Conservation (phyloP, 371 early-diverging fungal genomes). For the Funneliformis caledonium region DNA sequence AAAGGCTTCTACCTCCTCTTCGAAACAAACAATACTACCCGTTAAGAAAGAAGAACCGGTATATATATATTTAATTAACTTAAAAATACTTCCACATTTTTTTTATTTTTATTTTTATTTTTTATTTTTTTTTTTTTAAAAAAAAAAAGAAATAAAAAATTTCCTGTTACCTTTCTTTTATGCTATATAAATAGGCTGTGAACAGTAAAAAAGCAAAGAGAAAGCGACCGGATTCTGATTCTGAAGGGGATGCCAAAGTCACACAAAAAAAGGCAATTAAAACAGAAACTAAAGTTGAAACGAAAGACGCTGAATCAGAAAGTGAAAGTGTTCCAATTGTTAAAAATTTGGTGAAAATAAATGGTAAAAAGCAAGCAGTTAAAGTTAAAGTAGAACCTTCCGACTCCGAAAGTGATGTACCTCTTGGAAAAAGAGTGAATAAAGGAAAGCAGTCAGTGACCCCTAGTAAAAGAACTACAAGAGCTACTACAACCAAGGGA, state of each 20-base stretch:
- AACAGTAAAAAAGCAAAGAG: neutral
- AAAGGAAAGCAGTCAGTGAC: neutral
- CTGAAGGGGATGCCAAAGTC: neutral
- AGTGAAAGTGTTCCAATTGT: neutral
- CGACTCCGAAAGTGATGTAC: neutral
- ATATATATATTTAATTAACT: neutral
- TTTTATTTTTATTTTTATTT: too few relatives aligned
- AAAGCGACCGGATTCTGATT: neutral
- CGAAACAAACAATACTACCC: neutral
- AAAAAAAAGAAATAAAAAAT: neutral
- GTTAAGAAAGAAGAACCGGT: neutral
- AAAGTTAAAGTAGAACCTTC: neutral
- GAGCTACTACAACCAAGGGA: neutral
- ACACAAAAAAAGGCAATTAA: neutral
- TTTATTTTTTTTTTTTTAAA: neutral
- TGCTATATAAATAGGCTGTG: neutral
- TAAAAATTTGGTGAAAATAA: neutral
- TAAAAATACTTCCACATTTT: too few relatives aligned
- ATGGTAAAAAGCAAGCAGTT: neutral
- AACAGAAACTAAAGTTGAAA: neutral
- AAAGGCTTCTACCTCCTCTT: neutral
- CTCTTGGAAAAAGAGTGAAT: neutral
- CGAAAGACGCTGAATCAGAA: neutral
- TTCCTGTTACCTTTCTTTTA: neutral
- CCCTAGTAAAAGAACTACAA: neutral